These are phyloP conservation scores for Bryopsis sp. DNA, from an alignment of 139 green algal genomes.

Conservation along the genomic window DNA sequence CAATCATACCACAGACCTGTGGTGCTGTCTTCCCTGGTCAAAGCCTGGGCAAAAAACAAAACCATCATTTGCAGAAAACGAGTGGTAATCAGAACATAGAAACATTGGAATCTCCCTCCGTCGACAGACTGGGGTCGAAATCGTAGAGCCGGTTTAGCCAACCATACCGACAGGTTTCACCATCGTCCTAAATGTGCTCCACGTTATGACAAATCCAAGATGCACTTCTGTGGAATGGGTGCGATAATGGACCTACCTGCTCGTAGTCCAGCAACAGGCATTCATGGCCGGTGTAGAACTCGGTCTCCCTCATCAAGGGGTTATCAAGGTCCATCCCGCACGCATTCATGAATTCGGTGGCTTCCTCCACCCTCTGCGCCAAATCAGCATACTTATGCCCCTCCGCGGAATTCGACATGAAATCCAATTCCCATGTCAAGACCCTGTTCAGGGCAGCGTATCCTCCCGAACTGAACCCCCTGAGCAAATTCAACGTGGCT, in stretches of 20 bases:
- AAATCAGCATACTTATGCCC: constrained; percentile 83
- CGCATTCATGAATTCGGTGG: constrained; percentile 87
- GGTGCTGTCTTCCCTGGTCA: constrained; percentile 86
- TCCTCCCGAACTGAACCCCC: constrained; percentile 89
- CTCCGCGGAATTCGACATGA: constrained; percentile 86
- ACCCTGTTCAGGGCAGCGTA: constrained; percentile 90
- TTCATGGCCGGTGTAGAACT: constrained; percentile 90
- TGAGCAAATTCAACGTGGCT: constrained; percentile 95
- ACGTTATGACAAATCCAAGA: no score
- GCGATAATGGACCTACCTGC: constrained; percentile 40
- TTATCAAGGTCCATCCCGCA: constrained; percentile 72
- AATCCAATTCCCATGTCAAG: constrained; percentile 95
- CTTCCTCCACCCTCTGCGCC: constrained; percentile 81
- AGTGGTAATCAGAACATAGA: neutral
- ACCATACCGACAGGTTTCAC: no score
- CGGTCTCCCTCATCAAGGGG: constrained; percentile 81
- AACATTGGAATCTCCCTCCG: no score
- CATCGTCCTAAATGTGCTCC: no score
- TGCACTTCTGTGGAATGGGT: no score
- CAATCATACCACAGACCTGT: constrained; percentile 82
- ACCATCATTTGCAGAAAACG: neutral
- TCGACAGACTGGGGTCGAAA: no score
- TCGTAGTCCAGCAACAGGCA: constrained; percentile 97
- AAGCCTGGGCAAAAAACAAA: constrained; percentile 24
- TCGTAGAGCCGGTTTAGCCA: no score